phyloP scores from a whole-genome alignment of 345 rosid genomes.

The Adansonia digitata region DNA sequence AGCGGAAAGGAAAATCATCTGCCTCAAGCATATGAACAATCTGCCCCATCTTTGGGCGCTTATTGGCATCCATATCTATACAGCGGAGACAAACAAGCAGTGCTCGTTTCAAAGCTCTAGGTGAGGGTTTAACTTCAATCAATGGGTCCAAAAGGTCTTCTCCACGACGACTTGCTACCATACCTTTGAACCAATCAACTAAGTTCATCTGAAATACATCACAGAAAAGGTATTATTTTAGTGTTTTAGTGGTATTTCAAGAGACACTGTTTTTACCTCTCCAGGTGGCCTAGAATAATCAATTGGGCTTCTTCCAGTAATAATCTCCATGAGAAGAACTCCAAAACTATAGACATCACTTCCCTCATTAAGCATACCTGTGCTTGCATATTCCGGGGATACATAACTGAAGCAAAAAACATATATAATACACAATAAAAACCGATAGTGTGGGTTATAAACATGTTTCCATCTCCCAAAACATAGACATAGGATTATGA shows the following conservation, averaged over 20 bases:
- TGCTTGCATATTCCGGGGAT: conserved; percentile 94
- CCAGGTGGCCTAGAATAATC: conserved; percentile 86
- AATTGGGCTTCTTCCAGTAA: conserved; percentile 83
- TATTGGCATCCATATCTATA: conserved; percentile 74
- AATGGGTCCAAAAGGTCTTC: conserved; percentile 82
- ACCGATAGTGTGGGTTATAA: background rate
- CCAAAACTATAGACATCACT: conserved; percentile 95
- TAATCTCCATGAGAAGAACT: conserved; percentile 84
- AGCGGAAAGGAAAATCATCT: conserved; percentile 79
- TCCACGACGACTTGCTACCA: conserved; percentile 81
- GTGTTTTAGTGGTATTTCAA: background rate
- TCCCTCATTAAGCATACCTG: conserved; percentile 91
- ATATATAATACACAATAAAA: background rate
- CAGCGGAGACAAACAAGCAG: conserved; percentile 85
- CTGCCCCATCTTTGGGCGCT: conserved; percentile 97
- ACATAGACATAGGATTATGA: background rate
- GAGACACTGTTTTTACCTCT: conserved; percentile 46
- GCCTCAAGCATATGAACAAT: conserved; percentile 94
- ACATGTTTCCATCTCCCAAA: background rate
- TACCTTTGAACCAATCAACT: conserved; percentile 95
- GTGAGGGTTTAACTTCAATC: conserved; percentile 52
- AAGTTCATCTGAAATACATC: conserved; percentile 65
- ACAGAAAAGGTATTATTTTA: background rate
- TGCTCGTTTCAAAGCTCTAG: conserved; percentile 69
- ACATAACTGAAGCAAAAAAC: conserved; percentile 53